Evolutionary conservation across 306 rosid species (phyloP), one percentile per base, ranked within the genome.

Genomic region (Carpinus viminea): DNA sequence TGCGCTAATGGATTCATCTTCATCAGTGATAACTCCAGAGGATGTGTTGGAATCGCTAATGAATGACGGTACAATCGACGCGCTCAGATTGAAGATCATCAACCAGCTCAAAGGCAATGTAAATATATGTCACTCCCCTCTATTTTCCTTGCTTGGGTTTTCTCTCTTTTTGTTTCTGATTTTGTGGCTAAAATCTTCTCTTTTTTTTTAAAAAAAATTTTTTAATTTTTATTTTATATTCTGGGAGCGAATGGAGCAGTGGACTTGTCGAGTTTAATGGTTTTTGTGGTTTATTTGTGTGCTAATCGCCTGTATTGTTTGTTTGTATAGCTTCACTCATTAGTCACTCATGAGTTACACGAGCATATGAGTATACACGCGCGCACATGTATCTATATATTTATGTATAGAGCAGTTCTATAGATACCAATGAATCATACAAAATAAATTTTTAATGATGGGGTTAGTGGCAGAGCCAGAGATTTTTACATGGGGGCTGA

Each of bases 61-160:
- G 98, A 95, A 95, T 80, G 97, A 95, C 74, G 97, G 99, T 50
- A 91, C 97, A 68, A 95, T 95, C 5, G 99, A 95, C 79, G 73
- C 95, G 62, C 98, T 95, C 74, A 77, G 97, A 73, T 85, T 95
- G 87, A 95, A 93, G 98, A 95, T 93, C 91, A 95, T 93, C 85
- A 95, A 91, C 75, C 98, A 91, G 89, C 99, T 95, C 82, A 95
- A 95, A 85, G 96, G 97, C 89, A 95, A 95, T 79, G 99, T 93
- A 83, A 43, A 45, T 69, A 65, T 59, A 68, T 48, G 46, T 83
- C 41, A 50, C 79, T 41, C 10, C 41, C 20, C 41, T 43, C 36
- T 2, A 12, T 79, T 24, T 46, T 13, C 8, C 0, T 75, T 1
- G 12, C 24, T 50, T 48, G 1, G 12, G 7, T 7, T 26, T 43